Percentiles rank a stretch among this genome's conserved stretches.
Evolutionary conservation across 1,284 basidiomycete species (phyloP).

Genomic region (Meripilus lineatus): DNA sequence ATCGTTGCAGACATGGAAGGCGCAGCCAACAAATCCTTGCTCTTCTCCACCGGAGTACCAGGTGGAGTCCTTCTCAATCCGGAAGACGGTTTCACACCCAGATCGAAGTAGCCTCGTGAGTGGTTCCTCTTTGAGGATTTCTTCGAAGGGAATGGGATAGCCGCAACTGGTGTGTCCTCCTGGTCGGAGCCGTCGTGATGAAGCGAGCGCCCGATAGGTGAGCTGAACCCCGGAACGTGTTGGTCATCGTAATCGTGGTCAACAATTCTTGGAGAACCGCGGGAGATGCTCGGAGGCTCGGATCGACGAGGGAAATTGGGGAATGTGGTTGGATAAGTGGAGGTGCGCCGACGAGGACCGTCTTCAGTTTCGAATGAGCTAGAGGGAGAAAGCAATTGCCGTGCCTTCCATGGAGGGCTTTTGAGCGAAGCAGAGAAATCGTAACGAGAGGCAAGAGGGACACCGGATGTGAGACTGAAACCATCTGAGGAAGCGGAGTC

Average conservation of each 20-base stretch:
- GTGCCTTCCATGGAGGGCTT: constrained; percentile 34
- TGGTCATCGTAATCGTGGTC: constrained; percentile 9
- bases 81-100: constrained; percentile 14
- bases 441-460: constrained; percentile 46
- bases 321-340: constrained; percentile 33
- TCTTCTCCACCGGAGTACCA: constrained; percentile 19
- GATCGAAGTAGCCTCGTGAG: constrained; percentile 26
- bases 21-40: too few relatives aligned
- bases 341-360: constrained; percentile 18
- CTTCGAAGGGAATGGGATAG: constrained; percentile 15
- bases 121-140: constrained; percentile 15
- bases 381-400: constrained; percentile 16
- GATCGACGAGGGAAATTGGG: constrained; percentile 26
- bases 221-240: too few relatives aligned
- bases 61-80: constrained; percentile 18
- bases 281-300: constrained; percentile 13
- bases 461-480: constrained; percentile 27
- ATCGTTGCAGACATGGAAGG: constrained; percentile 8
- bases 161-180: constrained; percentile 22
- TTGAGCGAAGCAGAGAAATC: constrained; percentile 49
- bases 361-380: constrained; percentile 18
- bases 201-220: constrained; percentile 4
- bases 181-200: constrained; percentile 12
- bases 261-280: constrained; percentile 24
- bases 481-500: constrained; percentile 11